Base-by-base conservation (phyloP, 1,284 basidiomycete genomes). In the Rhodotorula glutinis region DNA sequence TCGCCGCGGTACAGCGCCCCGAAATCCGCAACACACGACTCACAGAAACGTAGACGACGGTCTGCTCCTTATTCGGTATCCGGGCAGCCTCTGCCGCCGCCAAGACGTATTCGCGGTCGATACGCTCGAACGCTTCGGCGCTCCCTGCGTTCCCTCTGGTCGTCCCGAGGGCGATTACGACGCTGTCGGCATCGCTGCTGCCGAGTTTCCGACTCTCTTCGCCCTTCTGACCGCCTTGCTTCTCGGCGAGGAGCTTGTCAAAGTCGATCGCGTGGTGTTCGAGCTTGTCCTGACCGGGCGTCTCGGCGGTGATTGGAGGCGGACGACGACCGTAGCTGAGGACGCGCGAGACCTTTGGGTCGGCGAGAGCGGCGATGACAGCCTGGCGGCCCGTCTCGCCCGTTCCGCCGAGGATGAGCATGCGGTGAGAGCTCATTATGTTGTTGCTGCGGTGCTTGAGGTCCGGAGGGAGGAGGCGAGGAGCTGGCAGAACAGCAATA, bases 21-120 rank as follows among this genome's bases (percentile, higher is more conserved):
- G n/a, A n/a, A n/a, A n/a, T n/a, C n/a, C n/a, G 30, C 23, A 19
- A 5, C 11, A 16, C 4, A 23, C 23, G 13, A 59, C 70, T 55
- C 64, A 87, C 87, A 3, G 88, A 90, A 64, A 87, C 77, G 76
- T 91, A 91, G 16, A 91, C 81, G 16, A 90, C 69, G 1, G 84
- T 82, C 71, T 90, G 87, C 5, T 78, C 52, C 14, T 82, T 77
- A 63, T 82, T 81, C 27, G 82, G 78, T 14, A 79, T 76, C 72
- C 83, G 85, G 4, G 88, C 87, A 19, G 84, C 85, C 56, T 82
- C 80, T 13, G 88, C 89, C 13, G 86, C 85, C 55, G 85, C 84
- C 47, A 91, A 75, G 27, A 90, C 88, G 75, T 89, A 90, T 75
- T 87, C 87, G 75, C 86, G 80, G 74, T 91, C 89, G 70, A 91